These are phyloP conservation scores for Avena sativa DNA, from an alignment of 176 grass and related monocot genomes.

Conservation along the genomic window DNA sequence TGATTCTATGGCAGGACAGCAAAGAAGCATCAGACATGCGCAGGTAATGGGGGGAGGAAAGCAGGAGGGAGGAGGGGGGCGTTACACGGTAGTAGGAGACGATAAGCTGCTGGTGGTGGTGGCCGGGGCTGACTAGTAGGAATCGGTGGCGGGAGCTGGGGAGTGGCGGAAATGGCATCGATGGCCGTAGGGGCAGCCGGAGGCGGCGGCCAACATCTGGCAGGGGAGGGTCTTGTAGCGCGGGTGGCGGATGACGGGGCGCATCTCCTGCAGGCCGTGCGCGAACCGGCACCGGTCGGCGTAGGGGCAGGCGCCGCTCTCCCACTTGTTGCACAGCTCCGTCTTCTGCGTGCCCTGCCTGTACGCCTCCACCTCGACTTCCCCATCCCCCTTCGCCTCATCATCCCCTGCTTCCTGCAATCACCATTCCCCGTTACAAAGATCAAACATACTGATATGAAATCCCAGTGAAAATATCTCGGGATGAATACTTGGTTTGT, in stretches of 20 bases:
- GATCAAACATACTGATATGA: background rate
- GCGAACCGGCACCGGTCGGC: slow-evolving; percentile 73
- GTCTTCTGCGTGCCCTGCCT: slow-evolving; percentile 76
- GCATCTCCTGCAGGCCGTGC: slow-evolving; percentile 76
- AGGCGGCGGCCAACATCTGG: slow-evolving; percentile 56
- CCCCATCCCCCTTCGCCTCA: slow-evolving; percentile 42
- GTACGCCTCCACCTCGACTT: slow-evolving; percentile 73
- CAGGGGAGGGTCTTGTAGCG: slow-evolving; percentile 84
- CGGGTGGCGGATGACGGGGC: slow-evolving; percentile 84
- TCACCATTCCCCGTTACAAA: slow-evolving; percentile 1
- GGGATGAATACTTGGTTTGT: background rate
- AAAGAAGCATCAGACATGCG: background rate
- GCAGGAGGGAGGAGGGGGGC: background rate
- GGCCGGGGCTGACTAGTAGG: slow-evolving; percentile 31
- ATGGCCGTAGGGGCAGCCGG: slow-evolving; percentile 83
- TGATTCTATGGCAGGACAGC: slow-evolving; percentile 22
- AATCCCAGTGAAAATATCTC: background rate
- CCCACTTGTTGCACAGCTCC: slow-evolving; percentile 95
- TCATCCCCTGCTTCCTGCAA: slow-evolving; percentile 46
- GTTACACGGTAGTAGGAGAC: slow-evolving; percentile 24
- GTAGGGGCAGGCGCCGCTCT: slow-evolving; percentile 59
- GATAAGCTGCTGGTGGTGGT: background rate
- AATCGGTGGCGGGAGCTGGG: slow-evolving; percentile 9
- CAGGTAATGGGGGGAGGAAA: background rate
- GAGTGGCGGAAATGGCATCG: slow-evolving; percentile 83